Evolutionary conservation across 257 asterid genomes (phyloP).

Genomic region (Nemophila menziesii): DNA sequence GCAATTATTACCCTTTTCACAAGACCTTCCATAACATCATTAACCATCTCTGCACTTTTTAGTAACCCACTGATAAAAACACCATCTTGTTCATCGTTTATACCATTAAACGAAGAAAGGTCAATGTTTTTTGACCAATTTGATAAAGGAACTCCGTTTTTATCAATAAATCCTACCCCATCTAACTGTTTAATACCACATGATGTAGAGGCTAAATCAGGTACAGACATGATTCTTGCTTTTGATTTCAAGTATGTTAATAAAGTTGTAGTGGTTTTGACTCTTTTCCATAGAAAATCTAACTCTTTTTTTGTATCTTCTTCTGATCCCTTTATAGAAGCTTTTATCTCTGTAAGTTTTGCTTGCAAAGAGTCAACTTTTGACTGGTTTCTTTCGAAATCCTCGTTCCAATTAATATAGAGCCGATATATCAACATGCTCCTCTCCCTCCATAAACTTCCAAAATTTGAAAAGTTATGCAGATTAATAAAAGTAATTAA

Average conservation of each 20-base stretch:
- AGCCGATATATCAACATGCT: constrained; percentile 27
- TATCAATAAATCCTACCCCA: constrained; percentile 70
- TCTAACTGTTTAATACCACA: constrained; percentile 72
- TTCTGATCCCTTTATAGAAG: constrained; percentile 44
- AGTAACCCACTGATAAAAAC: constrained; percentile 50
- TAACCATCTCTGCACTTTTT: constrained; percentile 63
- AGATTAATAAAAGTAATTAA: neutral
- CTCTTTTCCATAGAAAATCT: constrained; percentile 70
- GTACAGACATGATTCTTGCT: constrained; percentile 69
- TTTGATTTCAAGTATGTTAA: constrained; percentile 76
- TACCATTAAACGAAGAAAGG: constrained; percentile 36
- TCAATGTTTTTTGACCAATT: constrained; percentile 56
- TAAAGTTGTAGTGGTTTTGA: constrained; percentile 61
- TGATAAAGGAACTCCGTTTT: constrained; percentile 54
- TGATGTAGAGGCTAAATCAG: constrained; percentile 58
- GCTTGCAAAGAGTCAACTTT: constrained; percentile 62
- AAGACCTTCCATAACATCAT: constrained; percentile 86
- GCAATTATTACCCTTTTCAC: constrained; percentile 77
- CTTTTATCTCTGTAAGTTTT: constrained; percentile 51
- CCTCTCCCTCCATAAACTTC: constrained; percentile 57
- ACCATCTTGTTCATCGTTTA: constrained; percentile 60
- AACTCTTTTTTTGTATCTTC: constrained; percentile 63
- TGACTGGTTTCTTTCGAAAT: constrained; percentile 55
- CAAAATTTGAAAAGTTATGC: neutral
- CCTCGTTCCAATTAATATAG: constrained; percentile 51